phyloP scores from a whole-genome alignment of 139 green algal species.

The Pleodorina starrii region DNA sequence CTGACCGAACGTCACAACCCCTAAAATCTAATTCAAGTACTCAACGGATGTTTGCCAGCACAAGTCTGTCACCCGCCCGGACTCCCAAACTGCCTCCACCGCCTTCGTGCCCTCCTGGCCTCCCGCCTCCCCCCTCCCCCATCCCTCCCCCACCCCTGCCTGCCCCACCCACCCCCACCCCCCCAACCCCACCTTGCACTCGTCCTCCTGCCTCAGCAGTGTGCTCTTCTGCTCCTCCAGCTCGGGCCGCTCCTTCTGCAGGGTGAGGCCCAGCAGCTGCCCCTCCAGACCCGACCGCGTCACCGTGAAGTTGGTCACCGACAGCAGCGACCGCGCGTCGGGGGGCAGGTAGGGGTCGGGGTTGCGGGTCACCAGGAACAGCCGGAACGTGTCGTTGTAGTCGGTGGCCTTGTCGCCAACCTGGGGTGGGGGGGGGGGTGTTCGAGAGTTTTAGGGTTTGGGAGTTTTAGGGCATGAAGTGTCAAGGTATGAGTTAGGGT shows the following conservation, averaged over 20 bases:
- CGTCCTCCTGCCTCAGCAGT: slow-evolving; percentile 78
- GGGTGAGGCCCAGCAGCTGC: slow-evolving; percentile 78
- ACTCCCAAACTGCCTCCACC: too few species aligned
- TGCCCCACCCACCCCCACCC: too few species aligned
- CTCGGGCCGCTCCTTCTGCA: slow-evolving; percentile 85
- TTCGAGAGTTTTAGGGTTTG: neutral
- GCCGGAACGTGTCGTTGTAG: slow-evolving; percentile 78
- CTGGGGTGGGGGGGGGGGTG: slow-evolving; percentile 25
- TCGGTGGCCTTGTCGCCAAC: slow-evolving; percentile 82
- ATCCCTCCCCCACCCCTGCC: too few species aligned
- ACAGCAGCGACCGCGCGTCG: slow-evolving; percentile 71
- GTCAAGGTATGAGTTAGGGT: too few species aligned
- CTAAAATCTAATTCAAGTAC: too few species aligned
- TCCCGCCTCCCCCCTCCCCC: neutral
- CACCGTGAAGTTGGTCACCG: slow-evolving; percentile 83
- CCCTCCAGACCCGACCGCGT: slow-evolving; percentile 76
- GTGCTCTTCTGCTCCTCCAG: slow-evolving; percentile 82
- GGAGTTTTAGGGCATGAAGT: too few species aligned
- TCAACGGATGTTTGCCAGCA: too few species aligned
- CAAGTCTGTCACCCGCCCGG: too few species aligned
- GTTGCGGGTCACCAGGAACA: slow-evolving; percentile 86
- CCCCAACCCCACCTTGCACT: slow-evolving; percentile 68
- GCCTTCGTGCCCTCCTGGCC: neutral
- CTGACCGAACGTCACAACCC: too few species aligned
- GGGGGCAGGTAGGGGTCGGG: slow-evolving; percentile 73